Evolutionary conservation across 2,329 filamentous ascomycete species (phyloP), one percentile per base, ranked within the genome.

Genomic region (Exophiala phaeomuriformis): DNA sequence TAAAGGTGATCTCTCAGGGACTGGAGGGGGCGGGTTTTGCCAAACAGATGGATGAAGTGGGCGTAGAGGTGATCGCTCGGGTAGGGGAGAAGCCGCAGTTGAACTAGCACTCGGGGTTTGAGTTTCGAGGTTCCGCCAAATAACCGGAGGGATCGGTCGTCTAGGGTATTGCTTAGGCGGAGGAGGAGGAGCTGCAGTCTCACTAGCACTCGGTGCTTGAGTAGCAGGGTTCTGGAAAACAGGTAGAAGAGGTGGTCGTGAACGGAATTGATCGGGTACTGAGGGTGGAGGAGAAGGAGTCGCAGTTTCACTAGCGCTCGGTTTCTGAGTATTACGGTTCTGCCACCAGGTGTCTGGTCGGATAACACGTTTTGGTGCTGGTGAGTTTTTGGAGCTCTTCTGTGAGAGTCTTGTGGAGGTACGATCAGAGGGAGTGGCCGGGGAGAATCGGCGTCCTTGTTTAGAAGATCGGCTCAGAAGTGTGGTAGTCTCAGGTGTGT

Each of bases 341-440:
- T 56, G 53, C 57, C 57, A 55, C 40, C 44, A 55, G 29, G 55
- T 52, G 40, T 53, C 54, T 27, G 54, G 41, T 27, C 49, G 39
- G 29, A 51, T 33, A 10, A 51, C 50, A 32, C 50, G 42, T 37
- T 35, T 28, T 35, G 50, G 53, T 32, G 50, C 40, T 30, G 43
- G 41, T 39, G 42, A 19, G 39, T 8, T 19, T 28, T 37, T 42
- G 10, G 49, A 10, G 29, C 41, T 39, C n/a, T 49, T 49, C n/a
- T 42, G 28, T 41, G 40, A 19, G 27, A 35, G 36, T 5, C 41
- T 33, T 51, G 39, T 19, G 19, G 44, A 36, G 3, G 47, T 40
- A 41, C 12, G 27, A 8, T 29, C 37, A 19, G 29, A 36, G 12
- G 28, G 29, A 36, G 6, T 28, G 29, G 6, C 5, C 32, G 33